Evolutionary conservation across 2,329 filamentous ascomycete species (phyloP).

Genomic region (Pyricularia sp.): DNA sequence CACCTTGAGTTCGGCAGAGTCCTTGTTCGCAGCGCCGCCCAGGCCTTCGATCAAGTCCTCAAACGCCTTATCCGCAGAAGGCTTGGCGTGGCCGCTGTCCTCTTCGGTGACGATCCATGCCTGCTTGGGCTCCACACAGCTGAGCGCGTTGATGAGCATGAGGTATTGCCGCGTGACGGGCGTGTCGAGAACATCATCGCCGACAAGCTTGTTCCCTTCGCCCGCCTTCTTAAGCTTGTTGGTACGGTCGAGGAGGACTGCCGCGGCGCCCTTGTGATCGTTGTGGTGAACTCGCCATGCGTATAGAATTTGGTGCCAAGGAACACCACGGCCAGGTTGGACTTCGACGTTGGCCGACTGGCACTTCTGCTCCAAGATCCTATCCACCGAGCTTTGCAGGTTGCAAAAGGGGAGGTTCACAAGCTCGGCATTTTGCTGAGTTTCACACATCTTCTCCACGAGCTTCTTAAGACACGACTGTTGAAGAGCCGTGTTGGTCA

Average conservation of each 20-base stretch:
- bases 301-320: conserved; percentile 83
- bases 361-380: conserved; percentile 60
- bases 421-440: conserved; percentile 52
- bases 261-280: conserved; percentile 71
- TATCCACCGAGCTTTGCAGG: conserved; percentile 66
- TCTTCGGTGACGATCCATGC: conserved; percentile 60
- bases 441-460: conserved; percentile 54
- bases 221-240: conserved; percentile 47
- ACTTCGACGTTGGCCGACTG: conserved; percentile 33
- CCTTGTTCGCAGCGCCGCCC: conserved; percentile 5
- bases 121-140: conserved; percentile 70
- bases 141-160: conserved; percentile 84
- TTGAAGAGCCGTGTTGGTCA: conserved; percentile 60
- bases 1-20: conserved; percentile 4
- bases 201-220: conserved; percentile 42
- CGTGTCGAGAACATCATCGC: conserved; percentile 47
- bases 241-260: conserved; percentile 48
- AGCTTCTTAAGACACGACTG: conserved; percentile 58
- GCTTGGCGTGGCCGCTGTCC: neutral
- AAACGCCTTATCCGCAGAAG: neutral
- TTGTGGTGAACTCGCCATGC: conserved; percentile 74
- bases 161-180: conserved; percentile 64
- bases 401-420: conserved; percentile 67
- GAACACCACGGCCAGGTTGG: conserved; percentile 41
- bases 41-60: conserved; percentile 1